Percentiles rank a stretch among this genome's conserved stretches.
Evolutionary conservation across 2,329 filamentous ascomycete species (phyloP).

Genomic region (Neoascochyta sp.): DNA sequence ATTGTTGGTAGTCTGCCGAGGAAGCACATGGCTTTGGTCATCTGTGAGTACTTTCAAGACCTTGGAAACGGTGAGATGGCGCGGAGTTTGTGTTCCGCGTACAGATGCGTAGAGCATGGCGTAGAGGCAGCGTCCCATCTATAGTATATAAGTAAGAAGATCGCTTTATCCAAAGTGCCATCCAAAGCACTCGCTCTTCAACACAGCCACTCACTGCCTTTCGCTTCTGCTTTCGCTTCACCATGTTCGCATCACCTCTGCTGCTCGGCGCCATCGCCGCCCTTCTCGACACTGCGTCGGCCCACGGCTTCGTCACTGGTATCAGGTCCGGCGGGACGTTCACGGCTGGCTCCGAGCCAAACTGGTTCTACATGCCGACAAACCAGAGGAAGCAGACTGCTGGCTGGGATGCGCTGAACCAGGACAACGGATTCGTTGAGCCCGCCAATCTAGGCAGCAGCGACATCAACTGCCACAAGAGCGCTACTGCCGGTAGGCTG

Average conservation of each 20-base stretch:
- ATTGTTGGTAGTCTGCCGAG: slow-evolving; percentile 3
- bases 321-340: slow-evolving; percentile 22
- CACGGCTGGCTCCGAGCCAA: slow-evolving; percentile 30
- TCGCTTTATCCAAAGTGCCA: background rate
- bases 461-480: slow-evolving; percentile 42
- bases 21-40: slow-evolving; percentile 1
- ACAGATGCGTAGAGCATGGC: background rate
- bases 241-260: slow-evolving; percentile 17
- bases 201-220: slow-evolving; percentile 3
- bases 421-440: slow-evolving; percentile 38
- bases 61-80: slow-evolving; percentile 4
- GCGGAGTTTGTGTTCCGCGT: slow-evolving; percentile 1
- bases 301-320: slow-evolving; percentile 31
- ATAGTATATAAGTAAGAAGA: slow-evolving; percentile 4
- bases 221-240: slow-evolving; percentile 2
- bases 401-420: slow-evolving; percentile 37
- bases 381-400: slow-evolving; percentile 25
- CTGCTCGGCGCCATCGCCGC: slow-evolving; percentile 16
- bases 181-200: too few relatives aligned
- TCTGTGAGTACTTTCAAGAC: slow-evolving; percentile 1
- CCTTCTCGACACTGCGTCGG: slow-evolving; percentile 20
- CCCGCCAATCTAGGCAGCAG: slow-evolving; percentile 21
- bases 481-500: slow-evolving; percentile 29
- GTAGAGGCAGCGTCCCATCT: background rate
- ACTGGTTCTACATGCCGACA: slow-evolving; percentile 30